Evolutionary conservation across 768 basidiomycete species (phyloP).

Genomic region (Amanita jacksonii): DNA sequence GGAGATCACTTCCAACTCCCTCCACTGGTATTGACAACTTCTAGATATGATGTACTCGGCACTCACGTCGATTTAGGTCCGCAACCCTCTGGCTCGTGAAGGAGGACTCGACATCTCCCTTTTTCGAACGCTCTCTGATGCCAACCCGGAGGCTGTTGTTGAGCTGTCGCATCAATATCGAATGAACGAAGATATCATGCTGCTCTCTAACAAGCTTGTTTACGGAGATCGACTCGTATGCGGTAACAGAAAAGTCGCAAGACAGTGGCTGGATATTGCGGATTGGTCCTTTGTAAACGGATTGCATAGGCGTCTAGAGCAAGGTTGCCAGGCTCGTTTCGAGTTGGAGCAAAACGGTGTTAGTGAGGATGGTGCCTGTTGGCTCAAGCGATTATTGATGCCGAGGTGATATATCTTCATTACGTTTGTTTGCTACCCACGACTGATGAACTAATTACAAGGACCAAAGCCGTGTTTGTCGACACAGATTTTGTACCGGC

Average conservation of each 20-base stretch:
- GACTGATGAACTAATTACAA: conserved; percentile 20
- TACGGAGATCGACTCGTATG: conserved; percentile 72
- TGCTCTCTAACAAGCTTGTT: conserved; percentile 78
- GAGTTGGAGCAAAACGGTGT: conserved; percentile 3
- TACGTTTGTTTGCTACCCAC: not conserved
- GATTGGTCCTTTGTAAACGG: conserved; percentile 30
- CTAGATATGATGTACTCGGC: not conserved
- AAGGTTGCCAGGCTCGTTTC: conserved; percentile 3
- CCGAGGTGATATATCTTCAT: conserved; percentile 41
- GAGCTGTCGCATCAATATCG: conserved; percentile 87
- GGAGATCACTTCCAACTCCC: conserved; percentile 98
- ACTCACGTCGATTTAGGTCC: conserved; percentile 44
- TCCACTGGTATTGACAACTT: conserved; percentile 55
- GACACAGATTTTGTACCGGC: conserved; percentile 83
- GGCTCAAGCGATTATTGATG: conserved; percentile 57
- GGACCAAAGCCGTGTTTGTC: conserved; percentile 86
- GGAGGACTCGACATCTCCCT: conserved; percentile 86
- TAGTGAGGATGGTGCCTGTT: conserved; percentile 35
- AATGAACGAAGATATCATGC: conserved; percentile 97
- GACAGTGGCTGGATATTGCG: conserved; percentile 45
- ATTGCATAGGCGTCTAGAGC: conserved; percentile 28
- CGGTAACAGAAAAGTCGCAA: conserved; percentile 66
- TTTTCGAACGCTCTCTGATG: conserved; percentile 81
- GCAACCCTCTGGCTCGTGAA: conserved; percentile 66
- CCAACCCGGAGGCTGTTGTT: conserved; percentile 78